Evolutionary conservation across 1,139 yeast species (phyloP), one percentile per base, ranked within the genome.

Genomic region (Debaryomycetaceae sp.): DNA sequence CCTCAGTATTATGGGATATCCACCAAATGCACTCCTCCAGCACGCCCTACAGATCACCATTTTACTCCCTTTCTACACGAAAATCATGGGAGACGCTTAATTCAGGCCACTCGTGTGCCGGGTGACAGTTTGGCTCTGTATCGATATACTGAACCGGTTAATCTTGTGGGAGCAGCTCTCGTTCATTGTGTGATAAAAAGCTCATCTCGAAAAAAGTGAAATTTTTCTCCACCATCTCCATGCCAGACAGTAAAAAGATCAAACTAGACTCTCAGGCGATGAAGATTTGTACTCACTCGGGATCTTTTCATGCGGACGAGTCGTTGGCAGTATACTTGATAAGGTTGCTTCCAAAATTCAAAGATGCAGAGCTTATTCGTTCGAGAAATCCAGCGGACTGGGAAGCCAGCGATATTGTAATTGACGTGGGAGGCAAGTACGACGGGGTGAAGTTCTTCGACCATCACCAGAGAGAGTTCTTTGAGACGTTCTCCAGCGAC

Each of bases 221-320:
- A 34, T 9, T n/a, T 34, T 38, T 35, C 14, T n/a, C 22, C 23
- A 6, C 11, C 14, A 37, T 23, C 31, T 22, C 29, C 27, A 46
- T 44, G 44, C 37, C 44, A 35, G 47, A 42, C 20, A 45, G 22
- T 9, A 50, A 50, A 36, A 51, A 44, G 40, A 38, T 39, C 6
- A 51, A 49, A 37, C 29, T 49, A 38, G 54, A 46, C 36, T 38
- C 48, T 22, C 7, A 44, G 38, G 63, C 63, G 66, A 60, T 69
- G 44, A 65, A 79, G 57, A 87, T 91, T 49, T 91, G 97, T 58
- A 91, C 97, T 13, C 97, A 90, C 61, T 87, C 95, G 39, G 99
- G 99, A 6, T 79, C 91, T 0, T 93, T 93, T 75, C 99, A 93
- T 60, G 98, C 99, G 20, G 99, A 93, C 66, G 99, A 93, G 65